Evolutionary conservation across 768 basidiomycete species (phyloP), one percentile per base, ranked within the genome.

Genomic region (Pulveroboletus sp.): DNA sequence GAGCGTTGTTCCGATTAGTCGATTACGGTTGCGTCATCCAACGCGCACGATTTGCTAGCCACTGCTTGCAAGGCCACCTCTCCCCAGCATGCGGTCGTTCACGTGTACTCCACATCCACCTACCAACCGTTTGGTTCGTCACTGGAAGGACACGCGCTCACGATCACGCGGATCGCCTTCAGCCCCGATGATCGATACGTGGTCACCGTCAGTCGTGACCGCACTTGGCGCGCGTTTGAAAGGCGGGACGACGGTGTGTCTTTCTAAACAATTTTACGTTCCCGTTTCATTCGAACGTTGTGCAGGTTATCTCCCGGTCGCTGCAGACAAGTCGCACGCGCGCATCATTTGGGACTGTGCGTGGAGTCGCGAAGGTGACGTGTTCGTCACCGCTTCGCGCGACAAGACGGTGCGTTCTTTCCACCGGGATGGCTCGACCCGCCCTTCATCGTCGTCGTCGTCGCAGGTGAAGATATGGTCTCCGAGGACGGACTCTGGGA

Each of bases 301-400:
- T 24, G 19, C 49, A 80, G 90, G 79, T 1, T 93, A 82, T 63
- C 54, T 72, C 8, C 81, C 84, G 3, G 60, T 84, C 19, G 80
- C 81, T 5, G 76, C 80, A 14, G 82, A 93, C 49, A 95, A 90
- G 69, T 83, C 90, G 0, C 96, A 98, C 67, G 79, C 80, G 2
- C 80, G 96, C 32, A 96, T 99, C 60, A 87, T 99, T 30, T 94
- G 96, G 93, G 96, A 98, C 64, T 90, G 89, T 60, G 81, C 83
- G 13, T 99, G 94, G 93, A 76, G 87, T 2, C 61, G 70, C 1
- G 85, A 90, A 56, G 82, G 83, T 7, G 78, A 83, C 57, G 61
- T 86, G 14, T 99, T 99, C 61, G 93, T 84, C 11, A 98, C 96
- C 3, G 94, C 90, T 1, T 93, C 94, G 3, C 80, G 96, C 36